Base-by-base conservation (phyloP, 371 early-diverging fungal genomes). In the Rhizopus arrhizus region DNA sequence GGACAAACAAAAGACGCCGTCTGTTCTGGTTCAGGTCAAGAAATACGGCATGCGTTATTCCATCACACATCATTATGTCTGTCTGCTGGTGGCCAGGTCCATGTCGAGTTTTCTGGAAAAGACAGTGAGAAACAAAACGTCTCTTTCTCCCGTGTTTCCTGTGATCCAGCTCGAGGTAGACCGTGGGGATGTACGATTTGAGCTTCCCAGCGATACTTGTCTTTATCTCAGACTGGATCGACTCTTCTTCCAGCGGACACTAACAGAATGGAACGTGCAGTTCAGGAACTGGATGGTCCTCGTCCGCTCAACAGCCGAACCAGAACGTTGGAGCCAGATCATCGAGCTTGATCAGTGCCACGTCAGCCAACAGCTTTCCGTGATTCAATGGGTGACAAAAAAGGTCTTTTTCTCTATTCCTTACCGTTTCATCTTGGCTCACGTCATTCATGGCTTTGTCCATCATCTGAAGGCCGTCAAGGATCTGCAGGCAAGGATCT, bases 381-480 rank as follows among this genome's bases (percentile, higher is more conserved):
- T 22, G 22, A 22, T 22, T 22, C 22, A 2, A 22, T 22, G 22
- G 22, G 48, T 48, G 3, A 22, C 50, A 4, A 53, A 47, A 41
- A 62, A 59, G 50, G n/a, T 67, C 6, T 47, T 48, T 34, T 28
- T 34, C 5, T 28, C 34, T 13, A 52, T 75, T 11, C 76, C 76
- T 6, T 64, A 62, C 51, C 56, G 64, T 1, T 70, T 56, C 31
- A 29, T 68, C 7, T 22, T 70, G 6, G 57, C 70, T 0, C 47
- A 57, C 51, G 57, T 70, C 11, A 54, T 68, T 10, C 65, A 65
- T 40, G 53, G 48, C 31, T 16, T 53, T 8, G 58, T 64, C 43
- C 46, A 56, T n/a, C 12, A 56, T 4, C 28, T 63, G 7, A 73
- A 75, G 35, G 64, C 68, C 0, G 49, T 70, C 33, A 73, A 73